phyloP scores from a whole-genome alignment of 2,329 filamentous ascomycete genomes.

The Aureobasidium lini region DNA sequence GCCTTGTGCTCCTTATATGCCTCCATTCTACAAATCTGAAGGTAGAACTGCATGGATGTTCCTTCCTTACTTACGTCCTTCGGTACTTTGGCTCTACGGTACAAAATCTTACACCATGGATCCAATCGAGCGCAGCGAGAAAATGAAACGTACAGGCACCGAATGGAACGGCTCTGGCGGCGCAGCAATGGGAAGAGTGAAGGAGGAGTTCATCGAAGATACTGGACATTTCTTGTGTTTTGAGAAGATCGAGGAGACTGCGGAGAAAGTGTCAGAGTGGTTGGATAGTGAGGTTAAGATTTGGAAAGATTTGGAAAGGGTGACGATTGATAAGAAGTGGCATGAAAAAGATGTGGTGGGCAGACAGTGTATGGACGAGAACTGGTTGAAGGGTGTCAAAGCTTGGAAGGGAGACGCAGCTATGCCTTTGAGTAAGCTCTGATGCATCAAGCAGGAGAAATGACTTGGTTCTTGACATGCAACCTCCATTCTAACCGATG shows the following conservation, averaged over 20 bases:
- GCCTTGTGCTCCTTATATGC: conserved; percentile 29
- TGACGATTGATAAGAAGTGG: not conserved
- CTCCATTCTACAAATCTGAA: conserved; percentile 62
- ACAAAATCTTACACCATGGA: conserved; percentile 49
- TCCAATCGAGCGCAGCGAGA: conserved; percentile 45
- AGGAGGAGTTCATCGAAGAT: conserved; percentile 54
- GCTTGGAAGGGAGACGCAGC: not conserved
- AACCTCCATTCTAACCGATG: not conserved
- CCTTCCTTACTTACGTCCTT: conserved; percentile 55
- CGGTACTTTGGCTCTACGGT: conserved; percentile 64
- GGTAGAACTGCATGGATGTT: conserved; percentile 47
- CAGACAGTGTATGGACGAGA: conserved; percentile 1
- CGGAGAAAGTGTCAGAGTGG: conserved; percentile 40
- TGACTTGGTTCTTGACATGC: not conserved
- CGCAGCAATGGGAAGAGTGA: conserved; percentile 57
- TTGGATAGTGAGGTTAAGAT: conserved; percentile 25
- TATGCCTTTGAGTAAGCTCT: conserved; percentile 1
- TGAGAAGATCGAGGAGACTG: conserved; percentile 63
- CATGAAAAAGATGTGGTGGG: not conserved
- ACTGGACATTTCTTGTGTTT: conserved; percentile 78
- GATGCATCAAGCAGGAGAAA: not conserved
- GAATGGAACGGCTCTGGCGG: conserved; percentile 65
- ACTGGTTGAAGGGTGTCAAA: conserved; percentile 8
- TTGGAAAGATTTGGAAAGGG: conserved; percentile 26
- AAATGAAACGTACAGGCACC: conserved; percentile 55